phyloP scores from a whole-genome alignment of 1,139 yeast genomes.

The Suhomyces chickasaworum region DNA sequence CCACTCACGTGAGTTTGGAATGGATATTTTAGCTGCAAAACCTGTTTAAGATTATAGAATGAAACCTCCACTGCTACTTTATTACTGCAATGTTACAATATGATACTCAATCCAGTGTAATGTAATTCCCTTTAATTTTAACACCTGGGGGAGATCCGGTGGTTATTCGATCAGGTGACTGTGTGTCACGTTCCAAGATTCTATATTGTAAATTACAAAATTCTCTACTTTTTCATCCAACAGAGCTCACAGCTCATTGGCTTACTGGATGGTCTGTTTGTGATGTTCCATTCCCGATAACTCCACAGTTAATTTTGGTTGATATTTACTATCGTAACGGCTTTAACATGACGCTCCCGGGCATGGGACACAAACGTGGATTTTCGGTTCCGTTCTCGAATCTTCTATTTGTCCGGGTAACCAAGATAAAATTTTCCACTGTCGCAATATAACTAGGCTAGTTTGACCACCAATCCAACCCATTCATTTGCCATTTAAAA shows the following conservation, averaged over 20 bases:
- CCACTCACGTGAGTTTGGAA: neutral
- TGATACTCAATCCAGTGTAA: neutral
- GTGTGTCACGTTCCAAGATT: too few species aligned
- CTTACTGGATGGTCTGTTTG: too few species aligned
- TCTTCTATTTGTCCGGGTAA: conserved; percentile 19
- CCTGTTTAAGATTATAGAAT: neutral
- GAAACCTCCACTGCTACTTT: neutral
- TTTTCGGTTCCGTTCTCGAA: conserved; percentile 11
- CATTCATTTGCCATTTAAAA: conserved; percentile 17
- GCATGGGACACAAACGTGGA: conserved; percentile 5
- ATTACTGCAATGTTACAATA: neutral
- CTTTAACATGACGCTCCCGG: neutral
- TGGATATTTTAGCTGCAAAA: neutral
- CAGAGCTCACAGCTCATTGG: too few species aligned
- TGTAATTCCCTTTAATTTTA: too few species aligned
- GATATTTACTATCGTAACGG: too few species aligned
- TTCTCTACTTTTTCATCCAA: too few species aligned
- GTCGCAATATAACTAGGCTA: conserved; percentile 13
- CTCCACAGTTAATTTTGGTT: too few species aligned
- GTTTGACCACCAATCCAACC: neutral
- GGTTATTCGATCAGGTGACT: too few species aligned
- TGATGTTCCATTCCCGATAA: too few species aligned
- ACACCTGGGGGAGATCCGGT: too few species aligned
- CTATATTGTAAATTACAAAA: too few species aligned
- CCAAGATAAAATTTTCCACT: conserved; percentile 19